Evolutionary conservation across 2,329 filamentous ascomycete species (phyloP), one percentile per base, ranked within the genome.

Genomic region (Teratosphaeria zuluensis): DNA sequence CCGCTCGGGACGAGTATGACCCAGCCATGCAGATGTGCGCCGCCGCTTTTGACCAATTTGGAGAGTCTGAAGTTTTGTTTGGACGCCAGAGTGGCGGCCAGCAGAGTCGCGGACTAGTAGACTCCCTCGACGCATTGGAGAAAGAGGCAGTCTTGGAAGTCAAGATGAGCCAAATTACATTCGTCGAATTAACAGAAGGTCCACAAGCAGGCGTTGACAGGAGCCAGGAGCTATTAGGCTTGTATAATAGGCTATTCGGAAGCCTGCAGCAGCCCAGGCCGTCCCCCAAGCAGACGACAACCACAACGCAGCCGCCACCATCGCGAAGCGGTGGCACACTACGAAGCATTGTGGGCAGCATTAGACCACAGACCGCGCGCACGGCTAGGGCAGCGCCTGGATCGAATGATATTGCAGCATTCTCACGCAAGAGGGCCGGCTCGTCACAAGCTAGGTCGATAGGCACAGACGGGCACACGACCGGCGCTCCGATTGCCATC

Each of bases 101-200:
- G 19, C 53, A 57, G 21, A 51, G 53, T 71, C 68, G 65, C 62
- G 84, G 85, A 3, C 70, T 89, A 53, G 81, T 95, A 0, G 88
- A 92, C 64, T 84, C 89, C 52, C 89, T 96, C 84, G 87, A 90
- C 62, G 84, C 86, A 59, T 84, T 85, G 30, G 92, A 97, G 70
- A 95, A 91, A 69, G 89, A 92, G 72, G 83, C 84, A 54, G 86
- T 99, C 51, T 75, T 99, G n/a, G 89, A 97, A 72, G 85, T 96
- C 61, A 95, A 95, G 73, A 95, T 97, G 84, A 96, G 92, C 11
- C 92, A 97, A 68, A 78, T 99, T 60, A 82, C 88, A 3, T 81
- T 99, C 21, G 74, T 94, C 3, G 92, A 97, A 73, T 77, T 94
- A 16, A 77, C 90, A 3, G 91, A 96, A 70, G 91, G 91, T 0